These are phyloP conservation scores for Thelonectria discophora DNA, from an alignment of 2,329 filamentous ascomycete genomes.

Conservation along the genomic window DNA sequence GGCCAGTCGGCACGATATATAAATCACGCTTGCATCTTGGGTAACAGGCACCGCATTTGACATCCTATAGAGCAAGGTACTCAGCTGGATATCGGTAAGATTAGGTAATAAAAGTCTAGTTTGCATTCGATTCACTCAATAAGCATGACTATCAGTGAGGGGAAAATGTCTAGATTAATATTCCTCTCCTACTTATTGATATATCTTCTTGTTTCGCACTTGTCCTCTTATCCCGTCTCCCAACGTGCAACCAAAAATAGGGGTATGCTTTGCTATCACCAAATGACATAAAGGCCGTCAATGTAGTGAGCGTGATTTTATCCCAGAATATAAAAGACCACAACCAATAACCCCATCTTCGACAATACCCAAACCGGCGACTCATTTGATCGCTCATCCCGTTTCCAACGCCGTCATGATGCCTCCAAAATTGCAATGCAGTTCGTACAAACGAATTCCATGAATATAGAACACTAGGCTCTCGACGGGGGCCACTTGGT, in stretches of 20 bases:
- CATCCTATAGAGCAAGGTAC: neutral
- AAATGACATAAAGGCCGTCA: constrained; percentile 8
- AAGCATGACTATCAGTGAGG: neutral
- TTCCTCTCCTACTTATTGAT: constrained; percentile 4
- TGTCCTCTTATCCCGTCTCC: neutral
- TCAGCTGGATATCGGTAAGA: neutral
- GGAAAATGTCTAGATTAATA: neutral
- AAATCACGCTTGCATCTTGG: neutral
- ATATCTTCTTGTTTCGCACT: neutral
- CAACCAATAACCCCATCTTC: constrained; percentile 3
- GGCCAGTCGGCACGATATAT: neutral
- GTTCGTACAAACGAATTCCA: constrained; percentile 32
- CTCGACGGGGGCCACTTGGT: neutral
- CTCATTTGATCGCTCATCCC: constrained; percentile 2
- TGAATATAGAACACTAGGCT: constrained; percentile 28
- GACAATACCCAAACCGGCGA: constrained; percentile 7
- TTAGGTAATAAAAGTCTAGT: neutral
- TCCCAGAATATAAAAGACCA: constrained; percentile 5
- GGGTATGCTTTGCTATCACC: constrained; percentile 6
- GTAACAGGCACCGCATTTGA: constrained; percentile 1
- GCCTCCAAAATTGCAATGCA: constrained; percentile 24
- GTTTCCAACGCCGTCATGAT: constrained; percentile 39
- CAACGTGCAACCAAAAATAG: neutral
- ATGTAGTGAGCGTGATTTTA: constrained; percentile 7
- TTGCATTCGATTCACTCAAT: neutral